Percentiles rank a stretch among this genome's conserved stretches.
Conservation (phyloP, 2,329 filamentous ascomycete species). For the Arthrinium phaeospermum region DNA sequence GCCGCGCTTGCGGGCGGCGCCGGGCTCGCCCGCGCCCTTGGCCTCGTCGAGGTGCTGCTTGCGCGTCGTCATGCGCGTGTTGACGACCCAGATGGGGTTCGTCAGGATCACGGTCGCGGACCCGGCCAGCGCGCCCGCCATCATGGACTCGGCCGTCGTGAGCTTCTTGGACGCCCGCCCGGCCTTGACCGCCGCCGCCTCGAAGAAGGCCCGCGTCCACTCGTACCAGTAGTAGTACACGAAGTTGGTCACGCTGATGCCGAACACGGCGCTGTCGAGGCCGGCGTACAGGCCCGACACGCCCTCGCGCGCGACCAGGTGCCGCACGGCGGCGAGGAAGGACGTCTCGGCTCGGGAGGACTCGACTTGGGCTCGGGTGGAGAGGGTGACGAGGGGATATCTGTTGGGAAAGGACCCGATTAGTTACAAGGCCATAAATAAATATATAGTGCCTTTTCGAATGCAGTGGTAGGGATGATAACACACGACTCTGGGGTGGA, state of each 20-base stretch:
- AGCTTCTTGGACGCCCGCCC: slow-evolving; percentile 81
- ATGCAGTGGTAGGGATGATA: slow-evolving; percentile 2
- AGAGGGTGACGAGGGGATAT: slow-evolving; percentile 96
- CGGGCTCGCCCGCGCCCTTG: slow-evolving; percentile 47
- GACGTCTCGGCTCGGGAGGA: slow-evolving; percentile 89
- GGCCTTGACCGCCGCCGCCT: slow-evolving; percentile 73
- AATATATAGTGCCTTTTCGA: background rate
- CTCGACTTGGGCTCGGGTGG: slow-evolving; percentile 96
- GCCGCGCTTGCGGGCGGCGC: slow-evolving; percentile 47
- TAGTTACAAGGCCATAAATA: background rate
- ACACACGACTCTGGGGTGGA: background rate
- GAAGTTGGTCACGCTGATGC: slow-evolving; percentile 98
- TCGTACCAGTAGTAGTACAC: slow-evolving; percentile 99
- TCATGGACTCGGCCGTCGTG: slow-evolving; percentile 91
- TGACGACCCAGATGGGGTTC: slow-evolving; percentile 99
- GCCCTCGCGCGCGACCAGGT: slow-evolving; percentile 91
- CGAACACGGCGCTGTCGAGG: slow-evolving; percentile 91
- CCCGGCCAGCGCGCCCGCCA: slow-evolving; percentile 91
- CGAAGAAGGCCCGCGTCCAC: slow-evolving; percentile 90
- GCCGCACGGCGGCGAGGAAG: slow-evolving; percentile 80
- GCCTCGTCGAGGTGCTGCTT: slow-evolving; percentile 55
- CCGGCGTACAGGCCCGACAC: slow-evolving; percentile 89
- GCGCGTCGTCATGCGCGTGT: slow-evolving; percentile 96
- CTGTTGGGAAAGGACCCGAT: slow-evolving; percentile 47
- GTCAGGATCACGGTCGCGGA: slow-evolving; percentile 94